Percentiles rank a stretch among this genome's conserved stretches.
phyloP scores from a whole-genome alignment of 2,329 filamentous ascomycete genomes.

The Scolecobasidium constrictum region DNA sequence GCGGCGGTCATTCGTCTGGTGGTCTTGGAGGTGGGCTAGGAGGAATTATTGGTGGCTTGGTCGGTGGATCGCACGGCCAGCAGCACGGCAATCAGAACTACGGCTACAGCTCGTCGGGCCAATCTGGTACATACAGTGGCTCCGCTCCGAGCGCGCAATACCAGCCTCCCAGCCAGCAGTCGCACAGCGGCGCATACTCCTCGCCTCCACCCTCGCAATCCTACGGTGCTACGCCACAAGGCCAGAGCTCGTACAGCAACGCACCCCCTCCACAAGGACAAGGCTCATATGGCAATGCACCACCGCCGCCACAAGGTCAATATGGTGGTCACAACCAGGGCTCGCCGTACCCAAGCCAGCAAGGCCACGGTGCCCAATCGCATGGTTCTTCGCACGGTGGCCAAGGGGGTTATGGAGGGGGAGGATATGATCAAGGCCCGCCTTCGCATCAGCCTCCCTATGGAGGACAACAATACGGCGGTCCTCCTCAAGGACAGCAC shows the following conservation, averaged over 20 bases:
- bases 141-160: conserved; percentile 24
- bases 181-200: conserved; percentile 1
- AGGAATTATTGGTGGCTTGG: conserved; percentile 5
- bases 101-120: conserved; percentile 23
- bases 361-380: conserved; percentile 2
- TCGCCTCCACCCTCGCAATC: background rate
- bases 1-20: conserved; percentile 3
- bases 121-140: conserved; percentile 23
- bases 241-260: conserved; percentile 5
- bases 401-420: background rate
- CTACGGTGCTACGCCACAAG: conserved; percentile 4
- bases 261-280: conserved; percentile 6
- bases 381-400: background rate
- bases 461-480: background rate
- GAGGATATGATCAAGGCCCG: background rate
- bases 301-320: background rate
- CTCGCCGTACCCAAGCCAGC: background rate
- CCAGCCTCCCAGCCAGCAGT: conserved; percentile 15
- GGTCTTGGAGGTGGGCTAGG: conserved; percentile 10
- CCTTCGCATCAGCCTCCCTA: background rate
- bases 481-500: conserved; percentile 5
- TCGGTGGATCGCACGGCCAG: conserved; percentile 9
- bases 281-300: background rate
- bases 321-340: conserved; percentile 1
- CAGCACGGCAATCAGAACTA: conserved; percentile 16